A percentile compares a stretch with the other conserved stretches of the same genome.
Conservation (phyloP, 495 filamentous ascomycete genomes). For the Aspergillus incahuasiensis region DNA sequence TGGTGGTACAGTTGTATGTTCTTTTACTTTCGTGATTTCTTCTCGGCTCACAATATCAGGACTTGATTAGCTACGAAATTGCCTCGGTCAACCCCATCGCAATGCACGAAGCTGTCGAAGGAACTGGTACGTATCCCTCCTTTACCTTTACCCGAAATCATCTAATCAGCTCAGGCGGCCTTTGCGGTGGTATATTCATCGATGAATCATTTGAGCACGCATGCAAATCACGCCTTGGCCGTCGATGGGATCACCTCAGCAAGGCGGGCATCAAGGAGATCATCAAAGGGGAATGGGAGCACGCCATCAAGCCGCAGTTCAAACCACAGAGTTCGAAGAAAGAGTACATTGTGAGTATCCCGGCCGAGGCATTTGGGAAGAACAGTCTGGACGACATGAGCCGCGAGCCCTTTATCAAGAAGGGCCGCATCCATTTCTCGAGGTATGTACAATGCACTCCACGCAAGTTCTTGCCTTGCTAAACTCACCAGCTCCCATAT, state of each 20-base stretch:
- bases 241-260: slow-evolving; percentile 12
- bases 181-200: slow-evolving; percentile 9
- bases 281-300: slow-evolving; percentile 10
- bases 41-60: not conserved
- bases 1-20: slow-evolving; percentile 9
- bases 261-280: slow-evolving; percentile 11
- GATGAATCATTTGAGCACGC: slow-evolving; percentile 8
- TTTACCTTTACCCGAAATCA: not conserved
- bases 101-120: slow-evolving; percentile 9
- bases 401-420: slow-evolving; percentile 10
- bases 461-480: not conserved
- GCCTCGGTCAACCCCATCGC: slow-evolving; percentile 3
- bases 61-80: slow-evolving; percentile 10
- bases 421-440: slow-evolving; percentile 6
- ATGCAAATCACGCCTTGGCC: slow-evolving; percentile 6
- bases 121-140: slow-evolving; percentile 1
- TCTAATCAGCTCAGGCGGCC: not conserved
- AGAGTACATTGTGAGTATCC: slow-evolving; percentile 7
- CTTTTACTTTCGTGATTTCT: not conserved
- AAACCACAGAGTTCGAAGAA: slow-evolving; percentile 6
- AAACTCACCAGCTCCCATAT: slow-evolving; percentile 6
- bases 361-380: slow-evolving; percentile 7
- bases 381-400: slow-evolving; percentile 7
- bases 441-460: not conserved
- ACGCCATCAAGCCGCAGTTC: slow-evolving; percentile 8